These are phyloP conservation scores for Neurospora intermedia DNA, from an alignment of 495 filamentous ascomycete genomes.

Conservation along the genomic window DNA sequence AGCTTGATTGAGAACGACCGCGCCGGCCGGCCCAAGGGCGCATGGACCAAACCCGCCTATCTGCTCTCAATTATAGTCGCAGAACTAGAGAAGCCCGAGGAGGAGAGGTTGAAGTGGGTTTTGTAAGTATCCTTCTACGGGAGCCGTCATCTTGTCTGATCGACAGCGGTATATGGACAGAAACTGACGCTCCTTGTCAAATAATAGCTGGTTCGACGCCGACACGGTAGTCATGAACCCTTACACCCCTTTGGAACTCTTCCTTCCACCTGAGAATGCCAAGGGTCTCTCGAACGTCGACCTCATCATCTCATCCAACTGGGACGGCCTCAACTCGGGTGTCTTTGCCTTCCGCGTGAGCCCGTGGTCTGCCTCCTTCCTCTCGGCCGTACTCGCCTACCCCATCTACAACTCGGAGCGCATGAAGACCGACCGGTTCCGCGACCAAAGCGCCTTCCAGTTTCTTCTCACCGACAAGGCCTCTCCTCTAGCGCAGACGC, in stretches of 20 bases:
- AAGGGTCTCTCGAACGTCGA: constrained; percentile 29
- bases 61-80: constrained; percentile 36
- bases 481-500: constrained; percentile 11
- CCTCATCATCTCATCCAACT: constrained; percentile 39
- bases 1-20: constrained; percentile 15
- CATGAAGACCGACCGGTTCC: constrained; percentile 20
- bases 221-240: constrained; percentile 45
- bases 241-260: constrained; percentile 39
- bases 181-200: not conserved
- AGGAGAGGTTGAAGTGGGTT: constrained; percentile 39
- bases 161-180: not conserved
- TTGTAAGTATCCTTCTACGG: constrained; percentile 23
- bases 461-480: constrained; percentile 9
- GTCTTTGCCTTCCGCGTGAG: constrained; percentile 41
- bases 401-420: constrained; percentile 31
- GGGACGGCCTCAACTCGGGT: constrained; percentile 47
- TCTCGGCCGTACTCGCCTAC: constrained; percentile 35
- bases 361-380: constrained; percentile 38
- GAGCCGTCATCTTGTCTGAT: not conserved
- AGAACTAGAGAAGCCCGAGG: constrained; percentile 39
- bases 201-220: constrained; percentile 37
- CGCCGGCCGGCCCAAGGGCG: constrained; percentile 9
- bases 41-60: constrained; percentile 41
- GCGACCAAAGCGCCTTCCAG: constrained; percentile 21
- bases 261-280: constrained; percentile 35